These are phyloP conservation scores for Yamadazyma pseudoaaseri DNA, from an alignment of 1,139 yeast species.

Conservation along the genomic window DNA sequence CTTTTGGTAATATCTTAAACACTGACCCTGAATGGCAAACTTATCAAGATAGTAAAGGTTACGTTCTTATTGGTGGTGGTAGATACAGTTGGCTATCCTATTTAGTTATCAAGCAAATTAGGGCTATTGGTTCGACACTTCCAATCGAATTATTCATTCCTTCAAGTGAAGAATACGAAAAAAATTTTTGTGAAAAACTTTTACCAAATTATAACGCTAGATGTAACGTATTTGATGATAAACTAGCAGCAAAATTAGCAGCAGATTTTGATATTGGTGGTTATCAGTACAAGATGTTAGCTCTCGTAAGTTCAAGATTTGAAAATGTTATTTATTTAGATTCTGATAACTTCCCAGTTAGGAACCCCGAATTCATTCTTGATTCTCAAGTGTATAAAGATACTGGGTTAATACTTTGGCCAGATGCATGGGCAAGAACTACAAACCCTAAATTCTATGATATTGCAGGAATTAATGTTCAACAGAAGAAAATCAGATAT, in stretches of 20 bases:
- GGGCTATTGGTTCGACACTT: constrained; percentile 37
- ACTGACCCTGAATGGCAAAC: constrained; percentile 36
- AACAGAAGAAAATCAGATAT: constrained; percentile 36
- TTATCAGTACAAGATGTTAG: constrained; percentile 63
- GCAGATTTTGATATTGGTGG: constrained; percentile 45
- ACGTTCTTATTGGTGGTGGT: constrained; percentile 47
- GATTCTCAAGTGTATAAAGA: constrained; percentile 36
- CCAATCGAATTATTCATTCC: constrained; percentile 56
- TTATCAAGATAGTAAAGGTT: constrained; percentile 38
- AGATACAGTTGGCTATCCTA: constrained; percentile 45
- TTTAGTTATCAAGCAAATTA: constrained; percentile 41
- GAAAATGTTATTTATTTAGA: constrained; percentile 62
- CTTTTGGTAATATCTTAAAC: constrained; percentile 38
- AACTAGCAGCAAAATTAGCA: constrained; percentile 22
- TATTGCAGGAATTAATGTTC: constrained; percentile 40
- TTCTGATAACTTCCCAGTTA: constrained; percentile 65
- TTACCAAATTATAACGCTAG: constrained; percentile 53
- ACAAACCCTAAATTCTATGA: constrained; percentile 47
- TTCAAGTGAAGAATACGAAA: constrained; percentile 45
- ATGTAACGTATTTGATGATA: constrained; percentile 49
- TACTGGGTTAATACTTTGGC: constrained; percentile 50
- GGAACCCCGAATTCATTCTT: constrained; percentile 51
- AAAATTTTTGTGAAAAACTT: constrained; percentile 50
- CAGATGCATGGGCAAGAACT: constrained; percentile 51
- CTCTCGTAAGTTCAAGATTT: constrained; percentile 57